A percentile compares a stretch with the other conserved stretches of the same genome.
Conservation (phyloP, 768 basidiomycete species). For the Cystobasidium ongulense region DNA sequence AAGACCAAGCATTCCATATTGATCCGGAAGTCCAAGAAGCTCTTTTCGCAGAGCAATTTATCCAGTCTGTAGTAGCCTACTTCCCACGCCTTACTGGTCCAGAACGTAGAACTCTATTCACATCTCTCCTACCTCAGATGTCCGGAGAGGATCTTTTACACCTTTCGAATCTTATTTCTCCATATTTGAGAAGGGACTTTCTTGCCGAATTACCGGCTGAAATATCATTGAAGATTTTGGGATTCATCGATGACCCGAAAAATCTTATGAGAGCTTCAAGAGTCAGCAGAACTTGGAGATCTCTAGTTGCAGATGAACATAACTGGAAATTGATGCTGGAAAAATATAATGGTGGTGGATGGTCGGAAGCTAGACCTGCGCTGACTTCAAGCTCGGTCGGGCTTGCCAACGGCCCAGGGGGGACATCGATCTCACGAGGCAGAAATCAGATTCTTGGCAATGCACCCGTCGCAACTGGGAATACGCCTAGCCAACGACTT, state of each 20-base stretch:
- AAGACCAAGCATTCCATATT: background rate
- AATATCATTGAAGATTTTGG: conserved; percentile 64
- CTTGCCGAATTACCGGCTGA: conserved; percentile 58
- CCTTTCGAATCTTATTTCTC: conserved; percentile 36
- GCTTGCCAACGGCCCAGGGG: background rate
- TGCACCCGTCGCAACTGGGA: too few relatives aligned
- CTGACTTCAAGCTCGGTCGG: background rate
- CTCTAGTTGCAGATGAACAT: conserved; percentile 62
- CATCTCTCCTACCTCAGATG: conserved; percentile 25
- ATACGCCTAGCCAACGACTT: too few relatives aligned
- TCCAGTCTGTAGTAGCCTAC: conserved; percentile 15
- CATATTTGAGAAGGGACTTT: conserved; percentile 44
- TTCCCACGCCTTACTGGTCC: conserved; percentile 8
- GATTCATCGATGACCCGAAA: conserved; percentile 65
- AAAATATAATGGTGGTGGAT: conserved; percentile 14
- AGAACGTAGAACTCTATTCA: conserved; percentile 20
- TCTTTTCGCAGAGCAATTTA: conserved; percentile 20
- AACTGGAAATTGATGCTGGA: conserved; percentile 64
- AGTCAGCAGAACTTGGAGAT: conserved; percentile 66
- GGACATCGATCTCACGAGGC: background rate
- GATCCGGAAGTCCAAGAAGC: background rate
- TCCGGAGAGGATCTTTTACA: conserved; percentile 31
- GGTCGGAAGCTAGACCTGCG: background rate
- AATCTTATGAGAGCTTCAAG: conserved; percentile 62
- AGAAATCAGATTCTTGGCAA: too few relatives aligned